Percentiles rank a stretch among this genome's conserved stretches.
Conservation (phyloP, 2,329 filamentous ascomycete species). For the Myriosclerotinia curreyana region DNA sequence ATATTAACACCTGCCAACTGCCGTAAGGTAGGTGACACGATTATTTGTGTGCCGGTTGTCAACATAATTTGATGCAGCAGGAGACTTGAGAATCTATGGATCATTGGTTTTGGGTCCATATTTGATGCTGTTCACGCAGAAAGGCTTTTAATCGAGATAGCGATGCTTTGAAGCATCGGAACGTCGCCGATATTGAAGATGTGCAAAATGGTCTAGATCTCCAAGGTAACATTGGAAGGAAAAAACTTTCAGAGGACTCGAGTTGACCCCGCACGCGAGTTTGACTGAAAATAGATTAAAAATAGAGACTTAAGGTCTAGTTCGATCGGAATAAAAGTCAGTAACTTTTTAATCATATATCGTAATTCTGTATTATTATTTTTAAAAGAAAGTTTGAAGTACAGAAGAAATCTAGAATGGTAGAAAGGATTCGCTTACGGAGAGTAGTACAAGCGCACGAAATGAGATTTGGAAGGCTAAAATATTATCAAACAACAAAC, state of each 20-base stretch:
- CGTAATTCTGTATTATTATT: not conserved
- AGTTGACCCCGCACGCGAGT: too few species aligned
- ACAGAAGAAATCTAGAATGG: too few species aligned
- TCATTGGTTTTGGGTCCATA: not conserved
- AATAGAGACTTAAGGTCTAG: not conserved
- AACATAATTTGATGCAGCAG: not conserved
- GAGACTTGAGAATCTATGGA: not conserved
- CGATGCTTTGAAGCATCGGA: not conserved
- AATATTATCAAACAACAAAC: accelerated
- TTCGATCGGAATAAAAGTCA: not conserved
- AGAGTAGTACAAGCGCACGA: not conserved
- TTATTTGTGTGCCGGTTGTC: not conserved
- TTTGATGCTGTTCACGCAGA: not conserved
- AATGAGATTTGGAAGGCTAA: accelerated
- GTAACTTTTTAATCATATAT: not conserved
- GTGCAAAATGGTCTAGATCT: not conserved
- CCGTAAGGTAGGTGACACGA: not conserved
- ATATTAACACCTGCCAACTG: not conserved
- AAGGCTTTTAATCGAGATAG: too few species aligned
- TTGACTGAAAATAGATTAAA: too few species aligned
- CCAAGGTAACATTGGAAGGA: not conserved
- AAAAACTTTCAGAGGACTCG: too few species aligned
- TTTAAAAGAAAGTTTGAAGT: too few species aligned
- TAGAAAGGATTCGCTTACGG: not conserved
- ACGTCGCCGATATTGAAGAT: not conserved